Percentiles rank a stretch among this genome's conserved stretches.
phyloP scores from a whole-genome alignment of 345 rosid species.

The Aethionema arabicum region DNA sequence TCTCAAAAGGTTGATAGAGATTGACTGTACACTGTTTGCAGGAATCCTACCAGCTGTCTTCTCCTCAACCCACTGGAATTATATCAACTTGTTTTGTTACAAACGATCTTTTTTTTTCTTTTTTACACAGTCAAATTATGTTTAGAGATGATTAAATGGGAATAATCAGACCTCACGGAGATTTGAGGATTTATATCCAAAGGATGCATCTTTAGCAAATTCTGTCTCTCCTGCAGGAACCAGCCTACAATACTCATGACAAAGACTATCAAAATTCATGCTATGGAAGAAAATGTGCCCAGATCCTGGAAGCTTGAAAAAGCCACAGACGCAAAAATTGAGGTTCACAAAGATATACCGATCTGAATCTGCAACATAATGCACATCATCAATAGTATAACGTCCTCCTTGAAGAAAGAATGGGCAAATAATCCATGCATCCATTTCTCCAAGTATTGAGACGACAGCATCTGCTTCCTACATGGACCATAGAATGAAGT shows the following conservation, averaged over 20 bases:
- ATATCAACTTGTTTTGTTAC: slow-evolving; percentile 12
- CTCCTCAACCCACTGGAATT: slow-evolving; percentile 90
- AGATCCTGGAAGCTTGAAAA: slow-evolving; percentile 1
- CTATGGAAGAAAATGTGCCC: slow-evolving; percentile 9
- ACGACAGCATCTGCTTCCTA: slow-evolving; percentile 93
- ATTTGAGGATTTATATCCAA: slow-evolving; percentile 91
- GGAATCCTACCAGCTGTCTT: slow-evolving; percentile 71
- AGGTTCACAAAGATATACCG: slow-evolving; percentile 41
- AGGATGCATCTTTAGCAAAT: slow-evolving; percentile 93
- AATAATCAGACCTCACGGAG: slow-evolving; percentile 62
- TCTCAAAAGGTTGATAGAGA: slow-evolving; percentile 76
- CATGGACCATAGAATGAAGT: slow-evolving; percentile 26
- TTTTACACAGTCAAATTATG: slow-evolving; percentile 1
- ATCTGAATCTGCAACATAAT: slow-evolving; percentile 91
- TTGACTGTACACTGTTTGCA: slow-evolving; percentile 65
- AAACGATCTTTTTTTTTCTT: background rate
- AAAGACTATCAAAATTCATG: slow-evolving; percentile 25
- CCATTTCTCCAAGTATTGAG: slow-evolving; percentile 88
- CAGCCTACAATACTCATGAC: slow-evolving; percentile 51
- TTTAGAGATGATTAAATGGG: slow-evolving; percentile 10
- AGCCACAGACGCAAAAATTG: slow-evolving; percentile 10
- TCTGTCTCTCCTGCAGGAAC: slow-evolving; percentile 95
- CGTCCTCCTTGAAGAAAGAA: slow-evolving; percentile 99
- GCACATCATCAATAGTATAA: slow-evolving; percentile 78
- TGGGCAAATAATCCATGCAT: slow-evolving; percentile 94